Base-by-base conservation (phyloP, 495 filamentous ascomycete genomes). In the Aspergillus incahuasiensis region DNA sequence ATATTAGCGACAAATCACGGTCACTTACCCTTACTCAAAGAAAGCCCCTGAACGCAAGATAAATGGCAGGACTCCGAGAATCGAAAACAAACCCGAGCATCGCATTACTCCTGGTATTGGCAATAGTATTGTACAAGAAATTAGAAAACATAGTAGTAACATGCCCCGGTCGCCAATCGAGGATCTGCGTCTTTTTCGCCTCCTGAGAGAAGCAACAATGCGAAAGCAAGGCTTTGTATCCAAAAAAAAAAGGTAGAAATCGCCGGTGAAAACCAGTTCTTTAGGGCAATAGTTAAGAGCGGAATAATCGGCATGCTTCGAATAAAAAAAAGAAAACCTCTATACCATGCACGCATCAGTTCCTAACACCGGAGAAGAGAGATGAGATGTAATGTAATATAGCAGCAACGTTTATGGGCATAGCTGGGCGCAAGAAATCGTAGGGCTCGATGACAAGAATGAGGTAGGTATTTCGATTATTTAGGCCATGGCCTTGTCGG, bases 351-450 rank as follows among this genome's bases (percentile, higher is more conserved):
- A 71, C 70, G 72, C 68, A 63, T 66, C 66, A 63, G 62, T 61
- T 65, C 69, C 71, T 57, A 75, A 77, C 73, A 73, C 73, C 72
- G 64, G 67, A 73, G 74, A 71, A 76, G 68, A 75, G 67, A 75
- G 67, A 75, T 56, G 61, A 35, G 32, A 35, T 40, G n/a, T 61
- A 62, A 66, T 56, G 63, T 62, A 65, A 63, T 69, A 63, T 65
- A 67, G 63, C 70, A 68, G 61, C 39, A 50, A 56, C 38, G 47
- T 56, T 56, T 50, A 66, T 59, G 50, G 40, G 57, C 60, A 60
- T 64, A 62, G 63, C 54, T 57, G 45, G 54, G 39, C 58, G 56
- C 50, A 54, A 53, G 32, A 59, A 54, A 56, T 60, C 55, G 51
- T 48, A 55, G 47, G 60, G 51, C 46, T 54, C 49, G 39, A 48